These are phyloP conservation scores for Xylariaceae sp. DNA, from an alignment of 2,329 filamentous ascomycete genomes.

Conservation along the genomic window DNA sequence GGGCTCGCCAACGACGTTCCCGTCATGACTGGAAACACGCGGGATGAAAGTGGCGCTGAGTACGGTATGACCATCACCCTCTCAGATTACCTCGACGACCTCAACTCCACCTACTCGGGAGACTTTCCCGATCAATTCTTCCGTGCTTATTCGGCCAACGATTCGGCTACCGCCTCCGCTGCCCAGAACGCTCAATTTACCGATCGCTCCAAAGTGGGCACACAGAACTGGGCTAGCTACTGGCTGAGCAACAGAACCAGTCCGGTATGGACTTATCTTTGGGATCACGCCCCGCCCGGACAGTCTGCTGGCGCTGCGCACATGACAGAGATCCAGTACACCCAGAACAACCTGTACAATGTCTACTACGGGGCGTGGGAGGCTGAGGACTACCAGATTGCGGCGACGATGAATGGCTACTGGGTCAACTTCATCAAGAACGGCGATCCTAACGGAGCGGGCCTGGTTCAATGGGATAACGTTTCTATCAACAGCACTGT, in stretches of 20 bases:
- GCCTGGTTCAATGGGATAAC: constrained; percentile 12
- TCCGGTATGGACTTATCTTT: constrained; percentile 29
- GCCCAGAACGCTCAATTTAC: constrained; percentile 21
- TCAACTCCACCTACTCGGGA: constrained; percentile 21
- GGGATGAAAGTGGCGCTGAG: constrained; percentile 28
- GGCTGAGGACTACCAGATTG: constrained; percentile 9
- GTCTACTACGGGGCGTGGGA: constrained; percentile 8
- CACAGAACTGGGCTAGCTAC: constrained; percentile 22
- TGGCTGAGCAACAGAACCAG: constrained; percentile 19
- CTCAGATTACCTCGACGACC: constrained; percentile 19
- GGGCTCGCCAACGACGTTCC: constrained; percentile 28
- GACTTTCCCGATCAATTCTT: constrained; percentile 14
- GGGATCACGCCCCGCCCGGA: constrained; percentile 29
- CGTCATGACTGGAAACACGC: constrained; percentile 31
- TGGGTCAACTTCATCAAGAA: constrained; percentile 13
- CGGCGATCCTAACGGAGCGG: constrained; percentile 6
- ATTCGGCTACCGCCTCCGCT: constrained; percentile 16
- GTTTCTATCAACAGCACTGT: constrained; percentile 8
- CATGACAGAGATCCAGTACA: constrained; percentile 31
- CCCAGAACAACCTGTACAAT: constrained; percentile 29
- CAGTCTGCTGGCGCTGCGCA: constrained; percentile 26
- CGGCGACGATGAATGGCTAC: constrained; percentile 5
- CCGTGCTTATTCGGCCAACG: constrained; percentile 20
- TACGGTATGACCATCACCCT: constrained; percentile 24
- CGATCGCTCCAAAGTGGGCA: constrained; percentile 27